A percentile compares a stretch with the other conserved stretches of the same genome.
phyloP scores from a whole-genome alignment of 2,329 filamentous ascomycete species.

The Clonostachys chloroleuca region DNA sequence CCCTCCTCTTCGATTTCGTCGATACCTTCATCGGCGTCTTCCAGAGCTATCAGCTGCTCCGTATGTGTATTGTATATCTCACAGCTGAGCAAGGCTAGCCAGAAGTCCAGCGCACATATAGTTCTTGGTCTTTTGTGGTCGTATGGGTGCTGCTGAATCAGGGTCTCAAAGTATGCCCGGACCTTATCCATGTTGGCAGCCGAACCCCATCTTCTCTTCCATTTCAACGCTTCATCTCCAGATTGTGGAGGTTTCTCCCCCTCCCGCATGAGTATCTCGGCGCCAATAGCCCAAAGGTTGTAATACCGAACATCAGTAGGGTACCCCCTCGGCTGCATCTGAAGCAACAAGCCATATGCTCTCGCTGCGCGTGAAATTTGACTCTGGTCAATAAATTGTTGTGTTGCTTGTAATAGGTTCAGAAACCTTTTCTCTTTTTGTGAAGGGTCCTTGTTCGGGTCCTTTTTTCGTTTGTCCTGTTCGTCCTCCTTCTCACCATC shows the following conservation, averaged over 20 bases:
- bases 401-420: conserved; percentile 64
- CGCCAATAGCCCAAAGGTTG: conserved; percentile 77
- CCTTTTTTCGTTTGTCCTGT: conserved; percentile 4
- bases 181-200: conserved; percentile 40
- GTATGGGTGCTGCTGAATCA: conserved; percentile 75
- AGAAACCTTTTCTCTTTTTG: conserved; percentile 47
- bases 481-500: conserved; percentile 8
- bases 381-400: conserved; percentile 65
- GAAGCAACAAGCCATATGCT: conserved; percentile 70
- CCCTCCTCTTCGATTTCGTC: conserved; percentile 4
- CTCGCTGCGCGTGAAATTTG: conserved; percentile 69
- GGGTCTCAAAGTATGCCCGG: conserved; percentile 65
- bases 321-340: conserved; percentile 33
- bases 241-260: conserved; percentile 26
- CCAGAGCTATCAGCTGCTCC: conserved; percentile 44
- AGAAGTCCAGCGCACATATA: conserved; percentile 70
- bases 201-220: conserved; percentile 28
- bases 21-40: conserved; percentile 25
- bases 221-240: neutral
- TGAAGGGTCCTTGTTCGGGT: neutral
- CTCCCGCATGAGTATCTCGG: conserved; percentile 73
- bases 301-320: conserved; percentile 65
- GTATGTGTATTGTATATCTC: conserved; percentile 74
- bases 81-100: conserved; percentile 73
- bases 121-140: conserved; percentile 53